Percentiles rank a stretch among this genome's conserved stretches.
Evolutionary conservation across 2,329 filamentous ascomycete genomes (phyloP).

Genomic region (Apiospora sp.): DNA sequence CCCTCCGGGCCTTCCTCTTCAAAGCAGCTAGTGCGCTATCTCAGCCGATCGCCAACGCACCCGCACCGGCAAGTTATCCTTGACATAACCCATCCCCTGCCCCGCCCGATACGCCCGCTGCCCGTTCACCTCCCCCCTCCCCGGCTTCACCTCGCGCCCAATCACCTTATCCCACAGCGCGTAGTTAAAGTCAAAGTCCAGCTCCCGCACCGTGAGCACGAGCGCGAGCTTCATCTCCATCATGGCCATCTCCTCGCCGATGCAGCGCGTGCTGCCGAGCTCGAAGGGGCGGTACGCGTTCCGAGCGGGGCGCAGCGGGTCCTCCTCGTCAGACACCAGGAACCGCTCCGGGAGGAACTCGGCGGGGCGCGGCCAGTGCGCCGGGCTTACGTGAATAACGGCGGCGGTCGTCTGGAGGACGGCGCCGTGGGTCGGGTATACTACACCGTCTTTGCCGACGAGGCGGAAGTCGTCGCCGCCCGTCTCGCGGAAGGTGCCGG

Average conservation of each 20-base stretch:
- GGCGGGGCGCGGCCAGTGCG: slow-evolving; percentile 47
- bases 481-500: slow-evolving; percentile 47
- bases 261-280: slow-evolving; percentile 45
- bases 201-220: slow-evolving; percentile 34
- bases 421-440: slow-evolving; percentile 46
- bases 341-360: slow-evolving; percentile 54
- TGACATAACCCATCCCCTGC: neutral
- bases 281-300: slow-evolving; percentile 48
- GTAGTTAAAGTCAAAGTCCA: slow-evolving; percentile 32
- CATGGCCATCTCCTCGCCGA: slow-evolving; percentile 46
- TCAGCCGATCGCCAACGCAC: neutral
- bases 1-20: too few relatives aligned
- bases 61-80: neutral
- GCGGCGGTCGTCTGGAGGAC: slow-evolving; percentile 30
- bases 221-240: slow-evolving; percentile 44
- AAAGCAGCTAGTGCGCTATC: neutral
- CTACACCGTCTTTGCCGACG: slow-evolving; percentile 48
- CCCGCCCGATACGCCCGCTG: neutral
- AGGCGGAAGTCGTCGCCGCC: slow-evolving; percentile 42
- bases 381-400: slow-evolving; percentile 40
- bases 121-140: neutral
- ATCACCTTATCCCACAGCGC: neutral
- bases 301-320: slow-evolving; percentile 36
- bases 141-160: neutral
- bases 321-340: slow-evolving; percentile 36